phyloP scores from a whole-genome alignment of 139 green algal genomes.

The Raphidocelis subcapitata region DNA sequence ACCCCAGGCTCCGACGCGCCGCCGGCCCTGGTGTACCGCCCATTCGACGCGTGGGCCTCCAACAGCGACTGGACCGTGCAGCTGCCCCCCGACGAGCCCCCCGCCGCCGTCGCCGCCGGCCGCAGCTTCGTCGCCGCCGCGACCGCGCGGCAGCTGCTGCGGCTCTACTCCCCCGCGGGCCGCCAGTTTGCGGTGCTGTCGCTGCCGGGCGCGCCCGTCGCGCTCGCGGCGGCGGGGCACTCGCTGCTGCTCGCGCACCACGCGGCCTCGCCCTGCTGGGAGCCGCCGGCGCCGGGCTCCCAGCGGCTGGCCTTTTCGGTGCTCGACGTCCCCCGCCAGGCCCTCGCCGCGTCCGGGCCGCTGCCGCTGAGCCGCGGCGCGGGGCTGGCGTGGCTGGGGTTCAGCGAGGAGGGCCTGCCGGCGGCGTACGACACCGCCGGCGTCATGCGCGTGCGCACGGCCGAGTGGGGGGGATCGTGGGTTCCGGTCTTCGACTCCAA shows the following conservation, averaged over 20 bases:
- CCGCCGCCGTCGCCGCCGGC: constrained; percentile 10
- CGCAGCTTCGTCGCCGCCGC: constrained; percentile 57
- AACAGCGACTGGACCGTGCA: constrained; percentile 75
- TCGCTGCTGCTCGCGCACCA: constrained; percentile 30
- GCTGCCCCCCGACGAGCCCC: constrained; percentile 39
- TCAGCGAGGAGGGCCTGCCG: constrained; percentile 67
- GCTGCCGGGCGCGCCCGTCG: constrained; percentile 54
- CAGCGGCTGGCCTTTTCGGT: constrained; percentile 43
- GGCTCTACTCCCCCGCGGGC: constrained; percentile 71
- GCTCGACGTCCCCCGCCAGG: constrained; percentile 39
- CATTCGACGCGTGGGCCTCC: constrained; percentile 77
- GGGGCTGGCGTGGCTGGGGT: constrained; percentile 77
- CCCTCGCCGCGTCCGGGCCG: constrained; percentile 23
- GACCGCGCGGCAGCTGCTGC: constrained; percentile 64
- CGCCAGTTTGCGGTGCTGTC: constrained; percentile 50
- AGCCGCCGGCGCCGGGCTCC: constrained; percentile 30
- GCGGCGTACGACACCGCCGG: constrained; percentile 65
- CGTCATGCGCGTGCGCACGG: constrained; percentile 12
- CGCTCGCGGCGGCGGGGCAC: constrained; percentile 47
- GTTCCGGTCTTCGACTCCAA: constrained; percentile 59
- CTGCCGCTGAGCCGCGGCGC: constrained; percentile 58
- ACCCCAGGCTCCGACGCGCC: too few species aligned
- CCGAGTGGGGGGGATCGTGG: constrained; percentile 76
- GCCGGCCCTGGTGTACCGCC: constrained; percentile 50
- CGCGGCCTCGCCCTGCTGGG: constrained; percentile 42